These are phyloP conservation scores for Elsinoe ampelina DNA, from an alignment of 2,329 filamentous ascomycete species.

Conservation along the genomic window DNA sequence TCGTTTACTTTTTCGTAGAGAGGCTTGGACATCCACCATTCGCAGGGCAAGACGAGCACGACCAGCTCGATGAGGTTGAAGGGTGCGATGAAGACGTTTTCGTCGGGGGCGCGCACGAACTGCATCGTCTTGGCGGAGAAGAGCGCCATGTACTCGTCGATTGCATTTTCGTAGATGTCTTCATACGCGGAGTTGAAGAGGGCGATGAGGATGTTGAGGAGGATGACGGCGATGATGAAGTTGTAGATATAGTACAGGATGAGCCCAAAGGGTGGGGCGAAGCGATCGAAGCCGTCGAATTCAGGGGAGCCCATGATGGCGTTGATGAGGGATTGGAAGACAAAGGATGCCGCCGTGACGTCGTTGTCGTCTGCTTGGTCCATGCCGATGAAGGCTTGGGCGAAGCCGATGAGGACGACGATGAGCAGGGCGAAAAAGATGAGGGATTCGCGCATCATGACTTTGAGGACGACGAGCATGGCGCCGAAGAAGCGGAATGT, in stretches of 20 bases:
- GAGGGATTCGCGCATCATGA: constrained; percentile 58
- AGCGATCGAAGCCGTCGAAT: constrained; percentile 79
- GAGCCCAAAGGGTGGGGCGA: constrained; percentile 84
- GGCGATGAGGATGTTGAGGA: constrained; percentile 93
- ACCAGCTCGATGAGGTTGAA: constrained; percentile 91
- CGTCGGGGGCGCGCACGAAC: constrained; percentile 90
- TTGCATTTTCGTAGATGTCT: constrained; percentile 84
- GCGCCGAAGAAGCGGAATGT: constrained; percentile 92
- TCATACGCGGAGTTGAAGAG: constrained; percentile 96
- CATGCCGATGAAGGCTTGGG: constrained; percentile 89
- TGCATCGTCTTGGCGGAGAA: constrained; percentile 94
- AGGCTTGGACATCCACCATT: constrained; percentile 84
- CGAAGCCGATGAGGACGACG: constrained; percentile 75
- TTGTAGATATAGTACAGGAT: constrained; percentile 97
- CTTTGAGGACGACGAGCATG: constrained; percentile 92
- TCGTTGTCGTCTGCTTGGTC: constrained; percentile 74
- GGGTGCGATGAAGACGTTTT: constrained; percentile 95
- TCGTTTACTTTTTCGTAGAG: constrained; percentile 79
- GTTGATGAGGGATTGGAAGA: constrained; percentile 75
- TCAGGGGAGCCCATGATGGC: constrained; percentile 87
- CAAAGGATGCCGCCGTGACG: constrained; percentile 54
- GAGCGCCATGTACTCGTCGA: constrained; percentile 89
- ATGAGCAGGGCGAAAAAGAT: constrained; percentile 92
- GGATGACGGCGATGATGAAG: constrained; percentile 88
- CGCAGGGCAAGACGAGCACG: constrained; percentile 65